Base-by-base conservation (phyloP, 345 rosid species). In the Tarenaya hassleriana region DNA sequence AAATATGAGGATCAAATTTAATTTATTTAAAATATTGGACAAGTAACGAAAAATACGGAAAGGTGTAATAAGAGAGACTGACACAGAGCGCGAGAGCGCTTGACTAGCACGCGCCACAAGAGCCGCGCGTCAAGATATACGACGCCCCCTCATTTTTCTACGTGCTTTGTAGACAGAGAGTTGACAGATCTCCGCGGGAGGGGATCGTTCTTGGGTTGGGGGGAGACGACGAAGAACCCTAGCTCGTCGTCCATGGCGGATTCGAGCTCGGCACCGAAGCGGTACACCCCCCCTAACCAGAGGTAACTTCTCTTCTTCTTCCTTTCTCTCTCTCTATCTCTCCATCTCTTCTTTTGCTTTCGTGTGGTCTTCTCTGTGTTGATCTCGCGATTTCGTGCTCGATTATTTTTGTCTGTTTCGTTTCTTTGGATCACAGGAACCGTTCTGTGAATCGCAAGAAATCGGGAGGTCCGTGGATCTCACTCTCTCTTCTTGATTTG, bases 281-380 rank as follows among this genome's bases (percentile, higher is more conserved):
- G 82, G 59, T 82, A 84, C 60, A 77, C 81, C 71, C 98, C 83
- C 32, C 92, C 96, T 29, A 65, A 62, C 70, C 87, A 75, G 55
- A 81, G 95, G 92, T 61, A 24, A 35, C 18, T 16, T 60, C 38
- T 3, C 29, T 7, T 34, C 16, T 7, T 35, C 51, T 58, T 39
- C n/a, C n/a, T 45, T 27, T 27, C 41, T 33, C 27, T 33, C n/a
- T n/a, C n/a, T n/a, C n/a, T 20, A n/a, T n/a, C n/a, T n/a, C n/a
- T n/a, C n/a, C n/a, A n/a, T n/a, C 50, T 50, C 38, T 20, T 39
- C 29, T 2, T 24, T 5, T 24, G 29, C 29, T 57, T 21, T 32
- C 16, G 34, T 12, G 20, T 60, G 51, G 33, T 2, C 7, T 17
- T 15, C 32, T 3, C 17, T 42, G 27, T 43, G 10, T 12, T 24